phyloP scores from a whole-genome alignment of 768 basidiomycete species.

The Heimioporus sp. region DNA sequence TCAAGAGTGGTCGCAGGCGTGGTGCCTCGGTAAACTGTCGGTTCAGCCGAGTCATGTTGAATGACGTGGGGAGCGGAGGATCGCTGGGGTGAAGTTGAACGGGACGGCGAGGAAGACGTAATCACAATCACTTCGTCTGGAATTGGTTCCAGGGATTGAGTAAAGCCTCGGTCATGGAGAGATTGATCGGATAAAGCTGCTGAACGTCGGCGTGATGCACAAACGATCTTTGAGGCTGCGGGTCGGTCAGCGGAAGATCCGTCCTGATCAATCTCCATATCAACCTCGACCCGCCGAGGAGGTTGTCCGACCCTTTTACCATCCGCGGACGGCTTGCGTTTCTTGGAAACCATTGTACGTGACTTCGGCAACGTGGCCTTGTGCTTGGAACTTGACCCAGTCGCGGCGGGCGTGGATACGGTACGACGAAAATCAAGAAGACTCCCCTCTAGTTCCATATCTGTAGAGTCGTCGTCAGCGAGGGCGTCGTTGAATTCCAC shows the following conservation, averaged over 20 bases:
- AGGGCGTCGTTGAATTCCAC: constrained; percentile 48
- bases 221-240: background rate
- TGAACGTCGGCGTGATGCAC: constrained; percentile 6
- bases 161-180: background rate
- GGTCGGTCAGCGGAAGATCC: constrained; percentile 17
- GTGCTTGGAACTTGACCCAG: constrained; percentile 30
- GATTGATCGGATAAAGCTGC: constrained; percentile 15
- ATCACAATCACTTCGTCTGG: constrained; percentile 30
- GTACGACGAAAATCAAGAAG: constrained; percentile 49
- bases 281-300: constrained; percentile 43
- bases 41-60: constrained; percentile 10
- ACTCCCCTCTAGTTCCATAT: constrained; percentile 63
- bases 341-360: constrained; percentile 38
- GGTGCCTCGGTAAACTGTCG: background rate
- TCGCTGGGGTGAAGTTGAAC: constrained; percentile 14
- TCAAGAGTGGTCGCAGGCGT: background rate
- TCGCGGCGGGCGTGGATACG: constrained; percentile 42
- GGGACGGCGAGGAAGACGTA: constrained; percentile 28
- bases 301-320: constrained; percentile 40
- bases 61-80: background rate
- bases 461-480: constrained; percentile 65
- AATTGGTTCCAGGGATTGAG: constrained; percentile 23
- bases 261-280: constrained; percentile 53
- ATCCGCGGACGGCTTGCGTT: constrained; percentile 11
- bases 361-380: constrained; percentile 44